Evolutionary conservation across 768 basidiomycete species (phyloP).

Genomic region (Tulasnella calospora): DNA sequence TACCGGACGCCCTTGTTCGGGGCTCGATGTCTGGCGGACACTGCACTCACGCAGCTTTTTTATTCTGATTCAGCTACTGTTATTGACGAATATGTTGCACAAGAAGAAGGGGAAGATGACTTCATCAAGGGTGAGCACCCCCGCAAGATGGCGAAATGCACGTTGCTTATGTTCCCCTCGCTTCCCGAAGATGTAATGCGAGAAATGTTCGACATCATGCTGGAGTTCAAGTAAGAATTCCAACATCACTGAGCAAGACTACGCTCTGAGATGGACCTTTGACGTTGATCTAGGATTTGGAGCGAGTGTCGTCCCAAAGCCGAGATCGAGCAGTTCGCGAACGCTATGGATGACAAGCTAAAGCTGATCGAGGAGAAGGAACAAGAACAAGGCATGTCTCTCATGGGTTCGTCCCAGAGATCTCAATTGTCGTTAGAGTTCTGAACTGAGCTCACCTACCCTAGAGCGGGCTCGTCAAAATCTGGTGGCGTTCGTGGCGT

Average conservation of each 20-base stretch:
- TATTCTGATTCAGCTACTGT: not conserved
- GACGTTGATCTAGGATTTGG: constrained; percentile 5
- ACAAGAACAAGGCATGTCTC: constrained; percentile 21
- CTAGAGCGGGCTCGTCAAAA: constrained; percentile 20
- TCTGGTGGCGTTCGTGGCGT: constrained; percentile 17
- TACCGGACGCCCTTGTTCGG: not conserved
- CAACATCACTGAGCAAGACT: too few species aligned
- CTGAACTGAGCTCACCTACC: not conserved
- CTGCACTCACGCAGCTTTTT: not conserved
- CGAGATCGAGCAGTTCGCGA: constrained; percentile 12
- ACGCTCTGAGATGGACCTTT: not conserved
- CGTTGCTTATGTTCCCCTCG: not conserved
- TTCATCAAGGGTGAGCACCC: constrained; percentile 14
- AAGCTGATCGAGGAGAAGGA: constrained; percentile 18
- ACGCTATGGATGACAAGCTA: constrained; percentile 17
- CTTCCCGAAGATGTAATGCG: not conserved
- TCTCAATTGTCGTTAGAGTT: not conserved
- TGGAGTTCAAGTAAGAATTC: constrained; percentile 12
- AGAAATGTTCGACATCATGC: constrained; percentile 16
- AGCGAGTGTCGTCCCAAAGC: constrained; percentile 9
- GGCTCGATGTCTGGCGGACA: not conserved
- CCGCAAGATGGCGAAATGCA: not conserved
- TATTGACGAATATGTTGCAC: constrained; percentile 11
- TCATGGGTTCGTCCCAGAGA: not conserved
- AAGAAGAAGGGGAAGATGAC: constrained; percentile 16